Evolutionary conservation across 305 asterid species (phyloP).

Genomic region (Striga hermonthica): DNA sequence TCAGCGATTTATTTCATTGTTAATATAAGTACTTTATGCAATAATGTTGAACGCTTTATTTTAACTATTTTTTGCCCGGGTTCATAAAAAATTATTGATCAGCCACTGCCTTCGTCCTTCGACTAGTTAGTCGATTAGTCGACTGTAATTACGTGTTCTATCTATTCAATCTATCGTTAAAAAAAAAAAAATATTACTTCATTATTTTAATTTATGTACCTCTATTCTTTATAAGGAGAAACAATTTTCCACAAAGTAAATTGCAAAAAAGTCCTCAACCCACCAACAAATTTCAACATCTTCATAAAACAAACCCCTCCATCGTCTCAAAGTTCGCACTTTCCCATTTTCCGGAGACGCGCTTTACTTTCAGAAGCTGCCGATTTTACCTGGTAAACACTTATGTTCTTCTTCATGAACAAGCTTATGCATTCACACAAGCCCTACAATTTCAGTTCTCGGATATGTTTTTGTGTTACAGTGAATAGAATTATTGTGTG

Average conservation of each 20-base stretch:
- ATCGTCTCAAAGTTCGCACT: constrained; percentile 31
- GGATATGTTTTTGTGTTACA: constrained; percentile 16
- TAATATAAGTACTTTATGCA: too few relatives aligned
- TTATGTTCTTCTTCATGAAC: constrained; percentile 17
- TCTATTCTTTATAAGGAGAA: too few relatives aligned
- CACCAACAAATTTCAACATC: constrained; percentile 38
- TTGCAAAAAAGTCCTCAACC: constrained; percentile 33
- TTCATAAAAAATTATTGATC: too few relatives aligned
- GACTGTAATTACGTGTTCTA: too few relatives aligned
- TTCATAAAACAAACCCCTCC: constrained; percentile 27
- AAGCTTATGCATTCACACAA: constrained; percentile 11
- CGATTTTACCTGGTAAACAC: constrained; percentile 37
- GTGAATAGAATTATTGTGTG: constrained; percentile 34
- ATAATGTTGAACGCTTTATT: too few relatives aligned
- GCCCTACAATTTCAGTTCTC: constrained; percentile 8
- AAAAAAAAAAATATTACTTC: too few relatives aligned
- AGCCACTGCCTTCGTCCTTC: too few relatives aligned
- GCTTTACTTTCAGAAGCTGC: constrained; percentile 30
- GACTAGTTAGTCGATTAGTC: too few relatives aligned
- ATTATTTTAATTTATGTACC: too few relatives aligned
- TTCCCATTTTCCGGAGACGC: constrained; percentile 30
- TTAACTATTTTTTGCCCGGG: too few relatives aligned
- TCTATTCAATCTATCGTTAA: too few relatives aligned
- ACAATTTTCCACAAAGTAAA: not conserved
- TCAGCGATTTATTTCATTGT: too few relatives aligned